Evolutionary conservation across 2,329 filamentous ascomycete genomes (phyloP).

Genomic region (Penicillium sp.): DNA sequence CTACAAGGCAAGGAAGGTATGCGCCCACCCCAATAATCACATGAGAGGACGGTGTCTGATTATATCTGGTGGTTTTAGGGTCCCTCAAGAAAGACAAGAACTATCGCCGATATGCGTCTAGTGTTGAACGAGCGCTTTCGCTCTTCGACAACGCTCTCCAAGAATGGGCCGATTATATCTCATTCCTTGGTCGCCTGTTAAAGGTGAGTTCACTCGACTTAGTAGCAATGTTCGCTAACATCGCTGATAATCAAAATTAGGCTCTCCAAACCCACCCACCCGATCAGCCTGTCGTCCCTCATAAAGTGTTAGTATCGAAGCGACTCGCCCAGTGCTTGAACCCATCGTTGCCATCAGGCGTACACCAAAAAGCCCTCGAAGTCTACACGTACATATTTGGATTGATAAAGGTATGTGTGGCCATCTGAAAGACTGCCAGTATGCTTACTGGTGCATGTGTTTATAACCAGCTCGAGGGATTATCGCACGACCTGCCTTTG

Average conservation of each 20-base stretch:
- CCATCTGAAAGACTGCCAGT: background rate
- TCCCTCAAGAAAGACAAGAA: conserved; percentile 57
- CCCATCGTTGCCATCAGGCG: conserved; percentile 86
- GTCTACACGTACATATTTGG: conserved; percentile 89
- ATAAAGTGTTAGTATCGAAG: conserved; percentile 80
- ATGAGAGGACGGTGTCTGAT: background rate
- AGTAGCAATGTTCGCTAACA: background rate
- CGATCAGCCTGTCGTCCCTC: conserved; percentile 69
- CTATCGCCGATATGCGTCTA: conserved; percentile 84
- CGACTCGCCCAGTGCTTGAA: conserved; percentile 94
- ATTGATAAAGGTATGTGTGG: conserved; percentile 64
- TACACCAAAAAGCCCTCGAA: conserved; percentile 95
- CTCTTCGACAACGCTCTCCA: conserved; percentile 91
- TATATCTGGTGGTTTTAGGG: conserved; percentile 23
- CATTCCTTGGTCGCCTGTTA: conserved; percentile 83
- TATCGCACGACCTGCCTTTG: conserved; percentile 77
- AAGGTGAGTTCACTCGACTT: conserved; percentile 60
- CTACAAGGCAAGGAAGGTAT: conserved; percentile 74
- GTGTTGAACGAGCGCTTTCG: conserved; percentile 79
- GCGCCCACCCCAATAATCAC: conserved; percentile 23
- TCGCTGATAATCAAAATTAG: conserved; percentile 43
- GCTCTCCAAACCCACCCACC: conserved; percentile 83
- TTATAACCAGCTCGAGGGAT: conserved; percentile 57
- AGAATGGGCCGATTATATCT: conserved; percentile 99
- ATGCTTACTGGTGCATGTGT: conserved; percentile 13